These are phyloP conservation scores for Euphorbia pulcherrima DNA, from an alignment of 345 rosid genomes.

Conservation along the genomic window DNA sequence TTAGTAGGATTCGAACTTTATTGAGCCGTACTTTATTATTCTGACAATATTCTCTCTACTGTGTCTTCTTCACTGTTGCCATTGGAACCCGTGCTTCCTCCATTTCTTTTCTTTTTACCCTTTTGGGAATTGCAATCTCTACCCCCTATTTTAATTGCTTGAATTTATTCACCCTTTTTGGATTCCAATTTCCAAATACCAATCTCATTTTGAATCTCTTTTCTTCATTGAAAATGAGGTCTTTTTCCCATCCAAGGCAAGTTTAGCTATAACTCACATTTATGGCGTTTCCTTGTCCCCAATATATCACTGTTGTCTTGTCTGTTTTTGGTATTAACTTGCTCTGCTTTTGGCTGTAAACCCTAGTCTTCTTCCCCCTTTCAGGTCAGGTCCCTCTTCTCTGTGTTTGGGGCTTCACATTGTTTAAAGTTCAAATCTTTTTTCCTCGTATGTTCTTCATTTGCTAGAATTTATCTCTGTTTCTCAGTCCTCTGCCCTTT, in stretches of 20 bases:
- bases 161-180: neutral
- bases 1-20: too few relatives aligned
- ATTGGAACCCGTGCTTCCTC: constrained; percentile 13
- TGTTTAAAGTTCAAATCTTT: neutral
- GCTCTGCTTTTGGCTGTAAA: neutral
- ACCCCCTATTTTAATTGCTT: neutral
- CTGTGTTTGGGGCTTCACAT: neutral
- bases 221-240: neutral
- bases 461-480: neutral
- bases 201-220: neutral
- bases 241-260: constrained; percentile 3
- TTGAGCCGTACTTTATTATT: too few relatives aligned
- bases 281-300: constrained; percentile 15
- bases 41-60: constrained; percentile 76
- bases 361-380: neutral
- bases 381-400: neutral
- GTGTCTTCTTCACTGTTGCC: constrained; percentile 26
- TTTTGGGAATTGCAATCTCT: neutral
- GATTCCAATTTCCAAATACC: neutral
- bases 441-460: neutral
- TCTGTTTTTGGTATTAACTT: neutral
- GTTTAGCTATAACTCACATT: constrained; percentile 8
- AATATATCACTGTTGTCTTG: constrained; percentile 11
- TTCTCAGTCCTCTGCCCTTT: neutral
- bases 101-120: neutral